These are phyloP conservation scores for Ascochyta lentis DNA, from an alignment of 2,329 filamentous ascomycete species.

Conservation along the genomic window DNA sequence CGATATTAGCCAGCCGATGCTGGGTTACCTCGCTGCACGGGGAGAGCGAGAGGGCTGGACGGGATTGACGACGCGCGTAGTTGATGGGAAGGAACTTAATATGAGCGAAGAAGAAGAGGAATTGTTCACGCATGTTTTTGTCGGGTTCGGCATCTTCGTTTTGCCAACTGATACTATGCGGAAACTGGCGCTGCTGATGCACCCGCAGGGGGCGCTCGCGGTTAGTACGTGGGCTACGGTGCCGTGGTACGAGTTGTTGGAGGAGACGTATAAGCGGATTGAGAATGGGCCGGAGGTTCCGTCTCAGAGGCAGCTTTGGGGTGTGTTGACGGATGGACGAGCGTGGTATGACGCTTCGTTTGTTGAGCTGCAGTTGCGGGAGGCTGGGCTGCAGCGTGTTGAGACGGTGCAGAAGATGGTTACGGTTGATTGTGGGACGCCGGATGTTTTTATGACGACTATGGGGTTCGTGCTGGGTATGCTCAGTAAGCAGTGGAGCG, in stretches of 20 bases:
- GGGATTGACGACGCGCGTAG: conserved; percentile 17
- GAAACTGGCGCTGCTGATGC: conserved; percentile 12
- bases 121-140: conserved; percentile 30
- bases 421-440: conserved; percentile 18
- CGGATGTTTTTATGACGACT: conserved; percentile 20
- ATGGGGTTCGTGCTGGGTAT: conserved; percentile 29
- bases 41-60: conserved; percentile 29
- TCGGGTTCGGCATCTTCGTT: conserved; percentile 33
- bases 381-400: conserved; percentile 26
- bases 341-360: conserved; percentile 20
- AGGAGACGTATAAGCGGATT: conserved; percentile 14
- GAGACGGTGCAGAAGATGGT: conserved; percentile 14
- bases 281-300: conserved; percentile 12
- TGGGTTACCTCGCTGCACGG: conserved; percentile 24
- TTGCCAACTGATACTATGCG: conserved; percentile 16
- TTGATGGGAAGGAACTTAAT: conserved; percentile 22
- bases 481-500: conserved; percentile 24
- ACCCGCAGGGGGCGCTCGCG: conserved; percentile 27
- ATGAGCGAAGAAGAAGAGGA: not conserved
- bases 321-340: conserved; percentile 10
- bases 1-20: conserved; percentile 33
- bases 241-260: conserved; percentile 21
- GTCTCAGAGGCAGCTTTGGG: conserved; percentile 10
- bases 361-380: conserved; percentile 21
- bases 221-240: conserved; percentile 30